A percentile compares a stretch with the other conserved stretches of the same genome.
Evolutionary conservation across 148 eudicot species (phyloP).

Genomic region (Amaranthus hypochondriacus): DNA sequence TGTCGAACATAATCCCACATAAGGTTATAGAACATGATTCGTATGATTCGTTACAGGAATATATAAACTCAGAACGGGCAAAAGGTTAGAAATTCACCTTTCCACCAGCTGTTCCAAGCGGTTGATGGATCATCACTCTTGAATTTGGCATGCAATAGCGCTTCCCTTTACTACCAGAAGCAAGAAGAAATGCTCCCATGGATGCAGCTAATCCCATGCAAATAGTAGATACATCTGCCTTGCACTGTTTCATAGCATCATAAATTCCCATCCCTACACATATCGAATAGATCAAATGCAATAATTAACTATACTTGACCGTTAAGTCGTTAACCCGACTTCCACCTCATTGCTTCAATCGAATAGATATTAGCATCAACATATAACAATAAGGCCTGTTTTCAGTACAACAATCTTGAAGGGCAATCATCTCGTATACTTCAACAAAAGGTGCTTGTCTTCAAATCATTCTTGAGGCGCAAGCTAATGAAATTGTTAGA

Average conservation of each 20-base stretch:
- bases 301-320: not conserved
- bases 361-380: no score
- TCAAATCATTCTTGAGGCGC: no score
- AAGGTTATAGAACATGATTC: no score
- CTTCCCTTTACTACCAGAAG: conserved; percentile 92
- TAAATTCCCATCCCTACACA: conserved; percentile 89
- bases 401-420: no score
- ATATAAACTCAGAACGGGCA: not conserved
- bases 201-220: conserved; percentile 95
- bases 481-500: no score
- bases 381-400: no score
- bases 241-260: conserved; percentile 94
- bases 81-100: conserved; percentile 38
- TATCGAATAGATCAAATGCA: not conserved
- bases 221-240: conserved; percentile 91
- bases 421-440: no score
- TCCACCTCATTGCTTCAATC: not conserved
- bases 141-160: conserved; percentile 95
- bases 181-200: conserved; percentile 96
- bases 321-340: no score
- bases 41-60: not conserved
- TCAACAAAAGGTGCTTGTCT: no score
- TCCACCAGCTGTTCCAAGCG: conserved; percentile 64
- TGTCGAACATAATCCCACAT: no score
- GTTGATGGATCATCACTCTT: conserved; percentile 87